Conservation (phyloP, 805 yeast species). For the Nakazawaea ernobii region DNA sequence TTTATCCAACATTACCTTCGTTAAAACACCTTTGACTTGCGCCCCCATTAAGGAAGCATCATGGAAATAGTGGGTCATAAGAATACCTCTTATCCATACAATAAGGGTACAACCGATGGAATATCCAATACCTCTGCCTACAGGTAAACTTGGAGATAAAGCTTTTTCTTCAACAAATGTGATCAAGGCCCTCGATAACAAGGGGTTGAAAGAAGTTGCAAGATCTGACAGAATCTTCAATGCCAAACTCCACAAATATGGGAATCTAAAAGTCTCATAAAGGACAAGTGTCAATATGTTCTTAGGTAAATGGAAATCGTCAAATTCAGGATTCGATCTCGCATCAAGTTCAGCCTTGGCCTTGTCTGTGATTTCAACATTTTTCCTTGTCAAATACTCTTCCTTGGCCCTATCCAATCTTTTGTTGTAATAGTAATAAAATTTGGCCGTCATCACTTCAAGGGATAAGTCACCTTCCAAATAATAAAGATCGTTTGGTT, state of each 20-base stretch:
- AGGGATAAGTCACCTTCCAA: conserved; percentile 37
- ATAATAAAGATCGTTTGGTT: conserved; percentile 53
- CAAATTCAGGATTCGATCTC: conserved; percentile 17
- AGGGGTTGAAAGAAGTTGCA: conserved; percentile 52
- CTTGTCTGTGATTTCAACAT: conserved; percentile 13
- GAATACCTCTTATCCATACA: conserved; percentile 40
- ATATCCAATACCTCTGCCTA: conserved; percentile 69
- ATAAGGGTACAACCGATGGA: conserved; percentile 65
- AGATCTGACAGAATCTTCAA: conserved; percentile 40
- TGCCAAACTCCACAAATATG: conserved; percentile 34
- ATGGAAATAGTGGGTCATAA: conserved; percentile 60
- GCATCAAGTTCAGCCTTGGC: conserved; percentile 18
- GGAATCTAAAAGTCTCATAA: conserved; percentile 41
- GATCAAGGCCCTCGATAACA: conserved; percentile 59
- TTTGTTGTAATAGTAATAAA: conserved; percentile 27
- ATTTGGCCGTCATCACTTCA: conserved; percentile 33
- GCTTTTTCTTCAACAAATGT: conserved; percentile 51
- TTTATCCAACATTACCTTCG: conserved; percentile 63
- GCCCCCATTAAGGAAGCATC: conserved; percentile 60
- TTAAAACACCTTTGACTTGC: conserved; percentile 61
- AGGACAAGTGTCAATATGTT: conserved; percentile 29
- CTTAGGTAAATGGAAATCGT: conserved; percentile 20
- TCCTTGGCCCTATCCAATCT: conserved; percentile 25
- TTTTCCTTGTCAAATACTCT: conserved; percentile 22
- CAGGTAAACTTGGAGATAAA: conserved; percentile 31